Percentiles rank a stretch among this genome's conserved stretches.
phyloP scores from a whole-genome alignment of 768 basidiomycete genomes.

The Gymnopilus dilepis region DNA sequence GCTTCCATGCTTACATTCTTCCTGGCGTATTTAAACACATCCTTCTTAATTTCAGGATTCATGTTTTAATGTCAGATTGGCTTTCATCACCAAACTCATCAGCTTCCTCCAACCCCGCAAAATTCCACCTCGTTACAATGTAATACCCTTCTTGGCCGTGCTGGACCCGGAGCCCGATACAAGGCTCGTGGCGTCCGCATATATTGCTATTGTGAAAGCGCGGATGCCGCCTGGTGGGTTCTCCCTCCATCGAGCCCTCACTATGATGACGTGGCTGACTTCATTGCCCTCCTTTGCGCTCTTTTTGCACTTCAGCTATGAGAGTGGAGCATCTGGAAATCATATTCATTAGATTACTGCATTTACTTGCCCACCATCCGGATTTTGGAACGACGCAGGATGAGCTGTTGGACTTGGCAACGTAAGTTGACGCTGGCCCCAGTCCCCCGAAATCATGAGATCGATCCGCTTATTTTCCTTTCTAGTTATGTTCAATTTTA shows the following conservation, averaged over 20 bases:
- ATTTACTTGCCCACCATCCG: slow-evolving; percentile 92
- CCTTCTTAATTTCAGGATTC: slow-evolving; percentile 64
- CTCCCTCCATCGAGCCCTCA: neutral
- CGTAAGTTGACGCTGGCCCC: slow-evolving; percentile 51
- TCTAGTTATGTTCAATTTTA: slow-evolving; percentile 89
- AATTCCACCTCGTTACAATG: slow-evolving; percentile 74
- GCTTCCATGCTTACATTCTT: slow-evolving; percentile 21
- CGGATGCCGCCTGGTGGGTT: slow-evolving; percentile 50
- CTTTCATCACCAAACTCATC: slow-evolving; percentile 78
- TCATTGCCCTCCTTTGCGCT: neutral
- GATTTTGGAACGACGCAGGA: slow-evolving; percentile 78
- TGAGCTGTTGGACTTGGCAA: slow-evolving; percentile 77
- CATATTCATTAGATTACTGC: slow-evolving; percentile 84
- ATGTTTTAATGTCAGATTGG: slow-evolving; percentile 83
- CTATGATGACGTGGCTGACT: neutral
- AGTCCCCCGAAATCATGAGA: neutral
- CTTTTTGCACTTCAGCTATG: slow-evolving; percentile 41
- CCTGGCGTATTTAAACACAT: neutral
- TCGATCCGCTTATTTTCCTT: slow-evolving; percentile 9
- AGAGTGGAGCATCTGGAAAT: slow-evolving; percentile 77
- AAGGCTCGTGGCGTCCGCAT: slow-evolving; percentile 61
- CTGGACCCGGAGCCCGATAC: slow-evolving; percentile 91
- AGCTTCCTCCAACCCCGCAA: slow-evolving; percentile 65
- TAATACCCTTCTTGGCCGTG: slow-evolving; percentile 86
- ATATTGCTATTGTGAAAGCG: slow-evolving; percentile 54